Evolutionary conservation across 148 eudicot genomes (phyloP).

Genomic region (Bassia scoparia): DNA sequence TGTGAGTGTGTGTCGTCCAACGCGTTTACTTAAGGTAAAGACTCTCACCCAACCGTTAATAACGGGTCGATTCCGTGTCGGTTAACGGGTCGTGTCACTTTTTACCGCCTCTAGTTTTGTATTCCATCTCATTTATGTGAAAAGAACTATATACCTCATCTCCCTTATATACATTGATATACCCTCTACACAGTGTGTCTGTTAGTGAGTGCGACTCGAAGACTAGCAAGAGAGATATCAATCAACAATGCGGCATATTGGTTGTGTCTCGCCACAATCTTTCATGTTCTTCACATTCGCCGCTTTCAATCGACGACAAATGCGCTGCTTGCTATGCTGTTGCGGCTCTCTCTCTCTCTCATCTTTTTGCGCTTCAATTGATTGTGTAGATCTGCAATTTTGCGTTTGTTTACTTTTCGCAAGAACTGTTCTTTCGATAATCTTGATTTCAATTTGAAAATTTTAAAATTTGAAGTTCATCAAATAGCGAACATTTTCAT

Average conservation of each 20-base stretch:
- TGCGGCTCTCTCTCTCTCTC: conserved; percentile 38
- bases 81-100: no score
- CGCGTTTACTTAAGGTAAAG: no score
- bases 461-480: neutral
- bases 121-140: no score
- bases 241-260: conserved; percentile 25
- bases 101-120: no score
- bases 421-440: neutral
- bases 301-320: conserved; percentile 63
- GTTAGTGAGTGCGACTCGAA: conserved; percentile 9
- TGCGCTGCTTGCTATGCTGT: conserved; percentile 91
- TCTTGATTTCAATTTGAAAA: neutral
- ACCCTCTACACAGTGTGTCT: no score
- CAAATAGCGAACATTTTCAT: neutral
- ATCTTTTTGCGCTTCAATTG: conserved; percentile 9
- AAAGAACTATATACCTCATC: no score
- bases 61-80: no score
- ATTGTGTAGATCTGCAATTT: conserved; percentile 15
- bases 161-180: no score
- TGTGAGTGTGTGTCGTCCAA: no score
- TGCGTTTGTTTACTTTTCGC: neutral
- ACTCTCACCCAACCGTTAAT: no score
- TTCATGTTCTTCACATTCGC: conserved; percentile 30
- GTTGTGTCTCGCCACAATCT: conserved; percentile 23
- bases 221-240: neutral